phyloP scores from a whole-genome alignment of 2,329 filamentous ascomycete species.

The Cytospora paraplurivora region DNA sequence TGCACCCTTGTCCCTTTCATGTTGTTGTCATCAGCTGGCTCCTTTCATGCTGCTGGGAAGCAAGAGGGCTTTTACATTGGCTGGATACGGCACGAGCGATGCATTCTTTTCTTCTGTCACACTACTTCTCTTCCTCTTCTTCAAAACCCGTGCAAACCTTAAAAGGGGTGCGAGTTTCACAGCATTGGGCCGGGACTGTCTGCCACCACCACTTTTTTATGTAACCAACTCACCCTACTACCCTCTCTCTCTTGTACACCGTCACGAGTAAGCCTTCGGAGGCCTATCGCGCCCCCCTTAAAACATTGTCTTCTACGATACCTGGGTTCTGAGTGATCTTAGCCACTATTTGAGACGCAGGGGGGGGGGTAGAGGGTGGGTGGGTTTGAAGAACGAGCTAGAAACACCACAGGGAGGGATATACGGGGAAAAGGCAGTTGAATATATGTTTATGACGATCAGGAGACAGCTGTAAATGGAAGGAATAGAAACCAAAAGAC shows the following conservation, averaged over 20 bases:
- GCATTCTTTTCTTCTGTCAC: background rate
- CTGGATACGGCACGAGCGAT: slow-evolving; percentile 15
- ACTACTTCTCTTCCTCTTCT: background rate
- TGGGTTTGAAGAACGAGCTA: too few species aligned
- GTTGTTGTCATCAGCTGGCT: too few species aligned
- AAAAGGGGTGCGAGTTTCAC: background rate
- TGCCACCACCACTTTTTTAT: background rate
- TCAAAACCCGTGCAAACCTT: background rate
- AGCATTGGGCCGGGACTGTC: background rate
- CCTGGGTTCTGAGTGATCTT: slow-evolving; percentile 9
- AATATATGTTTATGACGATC: background rate
- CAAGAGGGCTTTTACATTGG: slow-evolving; percentile 24
- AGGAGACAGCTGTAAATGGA: background rate
- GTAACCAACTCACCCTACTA: background rate
- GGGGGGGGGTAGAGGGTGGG: background rate
- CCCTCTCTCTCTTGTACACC: background rate
- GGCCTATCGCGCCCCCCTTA: background rate
- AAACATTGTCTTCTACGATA: slow-evolving; percentile 19
- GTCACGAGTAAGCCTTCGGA: slow-evolving; percentile 6
- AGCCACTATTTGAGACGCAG: background rate
- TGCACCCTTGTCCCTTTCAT: slow-evolving; percentile 9
- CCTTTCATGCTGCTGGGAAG: slow-evolving; percentile 18
- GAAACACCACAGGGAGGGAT: background rate
- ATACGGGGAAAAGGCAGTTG: background rate
- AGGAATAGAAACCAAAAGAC: background rate